phyloP scores from a whole-genome alignment of 768 basidiomycete species.

The Megacollybia marginata region DNA sequence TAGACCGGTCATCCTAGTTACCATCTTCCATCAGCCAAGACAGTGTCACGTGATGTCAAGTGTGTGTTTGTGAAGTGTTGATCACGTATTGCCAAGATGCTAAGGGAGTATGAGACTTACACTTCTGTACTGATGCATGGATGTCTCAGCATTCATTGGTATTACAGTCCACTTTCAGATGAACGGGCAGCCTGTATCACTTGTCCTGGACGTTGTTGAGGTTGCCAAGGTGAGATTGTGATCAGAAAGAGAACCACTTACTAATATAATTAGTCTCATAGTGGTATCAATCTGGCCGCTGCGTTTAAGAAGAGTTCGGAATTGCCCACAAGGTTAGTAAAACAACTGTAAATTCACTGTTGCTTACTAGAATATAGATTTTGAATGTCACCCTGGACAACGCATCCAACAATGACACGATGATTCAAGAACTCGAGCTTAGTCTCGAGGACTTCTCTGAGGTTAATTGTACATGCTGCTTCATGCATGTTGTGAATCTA shows the following conservation, averaged over 20 bases:
- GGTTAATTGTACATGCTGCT: constrained; percentile 3
- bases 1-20: constrained; percentile 15
- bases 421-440: background rate
- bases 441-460: background rate
- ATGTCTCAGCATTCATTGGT: constrained; percentile 21
- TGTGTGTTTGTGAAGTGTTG: constrained; percentile 7
- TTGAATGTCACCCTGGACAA: constrained; percentile 5
- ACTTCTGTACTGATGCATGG: constrained; percentile 25
- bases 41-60: constrained; percentile 3
- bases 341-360: no score
- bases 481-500: constrained; percentile 5
- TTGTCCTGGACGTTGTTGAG: constrained; percentile 24
- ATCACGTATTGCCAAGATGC: constrained; percentile 7
- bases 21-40: constrained; percentile 15
- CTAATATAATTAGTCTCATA: background rate
- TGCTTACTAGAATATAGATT: background rate
- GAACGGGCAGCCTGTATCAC: constrained; percentile 10
- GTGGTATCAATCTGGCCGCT: background rate
- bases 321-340: background rate
- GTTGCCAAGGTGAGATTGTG: constrained; percentile 10
- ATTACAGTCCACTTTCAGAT: constrained; percentile 18
- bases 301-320: background rate
- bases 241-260: background rate
- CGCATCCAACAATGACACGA: constrained; percentile 6
- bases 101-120: constrained; percentile 17